These are phyloP conservation scores for Dipodascus geniculatus DNA, from an alignment of 805 yeast genomes.

Conservation along the genomic window DNA sequence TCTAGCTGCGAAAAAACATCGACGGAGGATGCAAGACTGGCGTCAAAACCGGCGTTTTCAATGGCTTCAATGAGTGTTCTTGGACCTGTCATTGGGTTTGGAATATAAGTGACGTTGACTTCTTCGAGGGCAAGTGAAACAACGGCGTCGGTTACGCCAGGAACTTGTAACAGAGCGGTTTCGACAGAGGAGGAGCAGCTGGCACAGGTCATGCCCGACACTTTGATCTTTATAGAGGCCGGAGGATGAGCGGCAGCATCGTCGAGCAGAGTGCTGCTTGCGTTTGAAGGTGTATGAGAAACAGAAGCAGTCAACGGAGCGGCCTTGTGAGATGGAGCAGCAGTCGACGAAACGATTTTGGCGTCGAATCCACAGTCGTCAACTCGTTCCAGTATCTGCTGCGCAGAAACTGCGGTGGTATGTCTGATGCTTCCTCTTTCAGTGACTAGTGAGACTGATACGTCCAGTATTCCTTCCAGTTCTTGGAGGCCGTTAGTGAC, in stretches of 20 bases:
- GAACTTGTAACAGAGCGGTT: conserved; percentile 30
- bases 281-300: neutral
- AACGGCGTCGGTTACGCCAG: conserved; percentile 38
- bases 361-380: conserved; percentile 75
- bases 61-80: conserved; percentile 48
- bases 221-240: conserved; percentile 23
- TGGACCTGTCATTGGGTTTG: conserved; percentile 40
- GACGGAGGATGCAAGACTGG: conserved; percentile 32
- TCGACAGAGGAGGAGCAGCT: conserved; percentile 42
- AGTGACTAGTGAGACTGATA: conserved; percentile 61
- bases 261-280: conserved; percentile 8
- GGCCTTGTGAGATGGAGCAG: neutral
- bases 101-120: conserved; percentile 42
- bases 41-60: conserved; percentile 42
- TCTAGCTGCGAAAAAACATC: conserved; percentile 61
- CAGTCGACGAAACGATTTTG: conserved; percentile 12
- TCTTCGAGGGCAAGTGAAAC: conserved; percentile 45
- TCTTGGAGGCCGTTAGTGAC: conserved; percentile 43
- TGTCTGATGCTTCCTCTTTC: conserved; percentile 58
- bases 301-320: neutral
- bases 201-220: conserved; percentile 54
- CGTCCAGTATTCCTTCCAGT: conserved; percentile 40
- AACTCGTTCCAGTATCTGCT: conserved; percentile 38
- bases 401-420: conserved; percentile 23
- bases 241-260: neutral